Conservation (phyloP, 2,329 filamentous ascomycete genomes). For the Colletotrichum lupini region DNA sequence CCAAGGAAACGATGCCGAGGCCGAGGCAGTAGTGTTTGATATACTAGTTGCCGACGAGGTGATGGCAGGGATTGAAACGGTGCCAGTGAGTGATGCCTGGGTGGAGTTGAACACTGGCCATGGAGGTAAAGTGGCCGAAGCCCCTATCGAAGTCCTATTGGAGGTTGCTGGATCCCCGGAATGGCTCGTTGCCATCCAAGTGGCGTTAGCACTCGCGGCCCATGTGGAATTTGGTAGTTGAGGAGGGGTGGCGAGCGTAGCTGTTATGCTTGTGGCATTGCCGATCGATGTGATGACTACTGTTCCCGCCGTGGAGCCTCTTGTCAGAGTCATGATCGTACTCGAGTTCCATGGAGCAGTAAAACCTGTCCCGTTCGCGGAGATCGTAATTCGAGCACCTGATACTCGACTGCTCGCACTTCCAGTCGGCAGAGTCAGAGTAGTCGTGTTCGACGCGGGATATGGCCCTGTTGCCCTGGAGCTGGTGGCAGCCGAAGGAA, state of each 20-base stretch:
- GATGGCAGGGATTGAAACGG: conserved; percentile 11
- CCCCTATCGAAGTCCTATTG: not conserved
- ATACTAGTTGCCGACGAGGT: not conserved
- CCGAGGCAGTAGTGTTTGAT: not conserved
- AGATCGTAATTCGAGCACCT: not conserved
- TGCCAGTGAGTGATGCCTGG: conserved; percentile 4
- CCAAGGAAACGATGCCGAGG: conserved; percentile 8
- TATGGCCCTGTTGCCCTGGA: not conserved
- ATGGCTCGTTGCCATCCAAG: not conserved
- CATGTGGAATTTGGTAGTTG: not conserved
- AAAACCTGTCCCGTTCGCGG: not conserved
- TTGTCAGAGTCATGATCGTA: not conserved
- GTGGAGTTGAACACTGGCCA: conserved; percentile 23
- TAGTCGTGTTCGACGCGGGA: conserved; percentile 6
- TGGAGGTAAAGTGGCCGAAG: not conserved
- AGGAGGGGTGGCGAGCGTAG: not conserved
- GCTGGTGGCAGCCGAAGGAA: not conserved
- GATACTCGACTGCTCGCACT: not conserved
- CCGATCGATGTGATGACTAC: not conserved
- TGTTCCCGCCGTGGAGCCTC: not conserved
- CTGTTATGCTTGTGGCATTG: not conserved
- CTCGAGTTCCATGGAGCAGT: conserved; percentile 8
- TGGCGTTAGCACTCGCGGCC: conserved; percentile 3
- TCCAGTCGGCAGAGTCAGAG: not conserved
- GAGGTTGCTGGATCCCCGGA: not conserved